These are phyloP conservation scores for Komagataea norvegica DNA, from an alignment of 1,139 yeast genomes.

Conservation along the genomic window DNA sequence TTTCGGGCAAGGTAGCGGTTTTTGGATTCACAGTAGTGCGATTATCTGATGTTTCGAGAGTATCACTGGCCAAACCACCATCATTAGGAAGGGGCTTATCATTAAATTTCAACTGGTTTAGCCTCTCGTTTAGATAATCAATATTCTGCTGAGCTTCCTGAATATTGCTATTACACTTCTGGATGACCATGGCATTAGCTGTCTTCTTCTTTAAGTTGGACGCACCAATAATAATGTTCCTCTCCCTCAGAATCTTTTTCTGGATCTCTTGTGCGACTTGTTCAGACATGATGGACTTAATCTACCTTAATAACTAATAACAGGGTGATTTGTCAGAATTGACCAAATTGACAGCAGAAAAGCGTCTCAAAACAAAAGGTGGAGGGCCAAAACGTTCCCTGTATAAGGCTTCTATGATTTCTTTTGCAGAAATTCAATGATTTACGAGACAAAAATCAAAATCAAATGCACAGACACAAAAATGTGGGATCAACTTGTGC, in stretches of 20 bases:
- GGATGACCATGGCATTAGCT: slow-evolving; percentile 74
- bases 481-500: slow-evolving; percentile 6
- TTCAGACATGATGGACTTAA: slow-evolving; percentile 18
- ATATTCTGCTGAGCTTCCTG: slow-evolving; percentile 89
- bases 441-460: too few species aligned
- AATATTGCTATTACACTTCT: slow-evolving; percentile 84
- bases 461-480: slow-evolving; percentile 6
- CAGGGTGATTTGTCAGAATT: neutral
- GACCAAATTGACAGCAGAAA: neutral
- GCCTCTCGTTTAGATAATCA: slow-evolving; percentile 76
- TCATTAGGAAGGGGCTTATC: slow-evolving; percentile 17
- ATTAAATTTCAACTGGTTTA: slow-evolving; percentile 54
- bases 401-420: too few species aligned
- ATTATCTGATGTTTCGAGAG: slow-evolving; percentile 2
- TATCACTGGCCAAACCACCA: slow-evolving; percentile 8
- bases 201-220: slow-evolving; percentile 75
- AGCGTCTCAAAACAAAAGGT: neutral
- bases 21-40: slow-evolving; percentile 7
- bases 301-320: neutral
- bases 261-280: slow-evolving; percentile 49
- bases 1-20: slow-evolving; percentile 7
- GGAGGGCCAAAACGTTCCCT: too few species aligned
- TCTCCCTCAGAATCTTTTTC: slow-evolving; percentile 82
- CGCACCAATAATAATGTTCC: slow-evolving; percentile 84
- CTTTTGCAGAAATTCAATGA: too few species aligned